Percentiles rank a stretch among this genome's conserved stretches.
These are phyloP conservation scores for Geotrichum aggregatum DNA, from an alignment of 1,139 yeast genomes.

Conservation along the genomic window DNA sequence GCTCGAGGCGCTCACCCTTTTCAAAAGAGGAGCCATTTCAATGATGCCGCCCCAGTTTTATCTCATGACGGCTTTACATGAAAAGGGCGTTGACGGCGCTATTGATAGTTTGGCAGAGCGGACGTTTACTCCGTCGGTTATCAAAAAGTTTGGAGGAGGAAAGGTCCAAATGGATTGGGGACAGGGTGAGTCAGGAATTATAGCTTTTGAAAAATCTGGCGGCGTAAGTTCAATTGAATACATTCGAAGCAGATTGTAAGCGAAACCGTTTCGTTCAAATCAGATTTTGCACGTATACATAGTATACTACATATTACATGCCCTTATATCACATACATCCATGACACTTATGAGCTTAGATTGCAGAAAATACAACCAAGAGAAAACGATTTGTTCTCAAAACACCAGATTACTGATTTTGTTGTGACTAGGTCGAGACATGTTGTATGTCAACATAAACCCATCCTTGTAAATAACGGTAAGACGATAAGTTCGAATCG, in stretches of 20 bases:
- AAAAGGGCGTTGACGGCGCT: constrained; percentile 25
- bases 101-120: constrained; percentile 25
- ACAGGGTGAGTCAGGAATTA: constrained; percentile 31
- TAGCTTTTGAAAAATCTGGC: constrained; percentile 26
- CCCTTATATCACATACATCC: no score
- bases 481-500: constrained; percentile 14
- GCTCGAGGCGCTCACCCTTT: constrained; percentile 27
- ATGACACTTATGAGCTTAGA: no score
- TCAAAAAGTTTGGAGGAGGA: constrained; percentile 26
- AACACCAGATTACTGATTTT: not conserved
- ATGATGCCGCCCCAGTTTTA: constrained; percentile 38
- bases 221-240: constrained; percentile 26
- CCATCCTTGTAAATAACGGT: constrained; percentile 26
- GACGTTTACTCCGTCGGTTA: constrained; percentile 27
- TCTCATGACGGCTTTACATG: constrained; percentile 27
- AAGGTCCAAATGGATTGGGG: constrained; percentile 35
- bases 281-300: no score
- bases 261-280: no score
- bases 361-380: no score
- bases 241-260: constrained; percentile 12
- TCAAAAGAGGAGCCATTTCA: constrained; percentile 27
- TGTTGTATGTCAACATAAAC: constrained; percentile 24
- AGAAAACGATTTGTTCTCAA: no score
- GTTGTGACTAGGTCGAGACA: constrained; percentile 9
- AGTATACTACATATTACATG: no score